Conservation (phyloP, 2,329 filamentous ascomycete genomes). For the Colletotrichum filicis region DNA sequence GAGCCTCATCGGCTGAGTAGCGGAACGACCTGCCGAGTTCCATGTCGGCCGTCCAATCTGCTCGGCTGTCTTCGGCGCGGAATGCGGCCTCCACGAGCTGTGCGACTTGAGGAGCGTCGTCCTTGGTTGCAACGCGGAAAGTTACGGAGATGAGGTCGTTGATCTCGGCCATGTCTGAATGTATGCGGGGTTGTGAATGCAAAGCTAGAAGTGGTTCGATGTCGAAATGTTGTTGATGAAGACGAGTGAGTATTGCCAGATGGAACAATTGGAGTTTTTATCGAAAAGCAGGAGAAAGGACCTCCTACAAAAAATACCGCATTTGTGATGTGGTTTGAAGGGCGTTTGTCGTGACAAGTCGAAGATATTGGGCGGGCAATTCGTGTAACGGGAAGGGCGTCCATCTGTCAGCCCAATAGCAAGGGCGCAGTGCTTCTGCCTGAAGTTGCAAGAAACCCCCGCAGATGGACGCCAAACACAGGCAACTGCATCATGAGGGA, state of each 20-base stretch:
- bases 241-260: background rate
- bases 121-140: slow-evolving; percentile 49
- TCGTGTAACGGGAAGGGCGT: slow-evolving; percentile 3
- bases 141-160: slow-evolving; percentile 36
- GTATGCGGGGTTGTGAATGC: no score
- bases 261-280: background rate
- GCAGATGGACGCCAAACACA: background rate
- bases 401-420: background rate
- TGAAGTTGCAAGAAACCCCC: background rate
- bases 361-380: background rate
- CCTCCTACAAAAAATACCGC: background rate
- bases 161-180: background rate
- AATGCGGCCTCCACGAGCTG: slow-evolving; percentile 52
- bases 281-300: background rate
- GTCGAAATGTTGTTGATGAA: background rate
- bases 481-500: background rate
- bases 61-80: slow-evolving; percentile 49
- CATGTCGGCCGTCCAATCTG: slow-evolving; percentile 48
- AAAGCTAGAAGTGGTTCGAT: background rate
- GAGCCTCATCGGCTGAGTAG: slow-evolving; percentile 38
- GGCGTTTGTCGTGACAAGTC: background rate
- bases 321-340: background rate
- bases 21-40: slow-evolving; percentile 41
- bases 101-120: slow-evolving; percentile 49
- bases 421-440: background rate